Evolutionary conservation across 1,284 basidiomycete genomes (phyloP).

Genomic region (Apiotrichum porosum): DNA sequence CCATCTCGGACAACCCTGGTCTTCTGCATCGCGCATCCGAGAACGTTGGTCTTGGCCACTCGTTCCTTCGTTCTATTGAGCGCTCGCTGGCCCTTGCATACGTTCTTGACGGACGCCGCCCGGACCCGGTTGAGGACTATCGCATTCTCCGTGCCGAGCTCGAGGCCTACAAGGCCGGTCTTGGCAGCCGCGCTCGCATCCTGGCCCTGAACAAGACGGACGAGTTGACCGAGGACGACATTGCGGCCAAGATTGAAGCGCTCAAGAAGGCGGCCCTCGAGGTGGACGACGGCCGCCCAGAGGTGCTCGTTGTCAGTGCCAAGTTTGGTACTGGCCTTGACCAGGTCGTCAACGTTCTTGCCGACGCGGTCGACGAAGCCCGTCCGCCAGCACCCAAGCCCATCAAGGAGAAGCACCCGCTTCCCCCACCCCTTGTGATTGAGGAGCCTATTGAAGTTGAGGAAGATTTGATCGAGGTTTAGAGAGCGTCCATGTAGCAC

Average conservation of each 20-base stretch:
- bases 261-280: constrained; percentile 36
- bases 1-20: constrained; percentile 95
- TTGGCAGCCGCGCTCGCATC: constrained; percentile 68
- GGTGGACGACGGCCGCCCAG: constrained; percentile 42
- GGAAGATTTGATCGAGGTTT: constrained; percentile 8
- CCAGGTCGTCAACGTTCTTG: constrained; percentile 62
- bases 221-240: constrained; percentile 54
- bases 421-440: neutral
- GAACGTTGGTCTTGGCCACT: constrained; percentile 88
- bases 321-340: constrained; percentile 73
- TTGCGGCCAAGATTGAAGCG: constrained; percentile 48
- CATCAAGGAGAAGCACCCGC: neutral
- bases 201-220: constrained; percentile 96
- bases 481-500: constrained; percentile 1
- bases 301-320: constrained; percentile 72
- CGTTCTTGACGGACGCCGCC: constrained; percentile 76
- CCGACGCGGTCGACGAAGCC: constrained; percentile 62
- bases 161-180: constrained; percentile 74
- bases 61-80: constrained; percentile 89
- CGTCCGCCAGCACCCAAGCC: constrained; percentile 8
- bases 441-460: neutral
- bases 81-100: constrained; percentile 84
- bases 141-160: constrained; percentile 69
- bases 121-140: constrained; percentile 71
- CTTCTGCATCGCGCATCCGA: constrained; percentile 78